Evolutionary conservation across 345 rosid species (phyloP), one percentile per base, ranked within the genome.

Genomic region (Citrus hindsii): DNA sequence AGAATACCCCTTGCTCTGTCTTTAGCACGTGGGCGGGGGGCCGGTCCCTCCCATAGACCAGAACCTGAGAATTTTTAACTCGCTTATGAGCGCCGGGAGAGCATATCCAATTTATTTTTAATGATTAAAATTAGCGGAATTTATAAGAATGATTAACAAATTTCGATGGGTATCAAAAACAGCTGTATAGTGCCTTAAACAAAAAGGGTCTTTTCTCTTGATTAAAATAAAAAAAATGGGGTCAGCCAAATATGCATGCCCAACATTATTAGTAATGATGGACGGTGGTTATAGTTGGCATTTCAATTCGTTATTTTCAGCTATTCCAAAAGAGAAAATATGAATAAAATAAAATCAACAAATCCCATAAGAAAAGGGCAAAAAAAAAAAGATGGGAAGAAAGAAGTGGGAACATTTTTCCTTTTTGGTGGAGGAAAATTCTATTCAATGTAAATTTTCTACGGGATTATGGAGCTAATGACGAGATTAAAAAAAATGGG

Each of bases 181-280:
- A 77, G 61, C 60, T 73, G 81, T 42, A 35, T 4, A 3, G 60
- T 63, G 79, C 21, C 69, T 10, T 56, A 74, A 74, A 74, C 18
- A 53, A 60, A 35, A 25, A 13, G 32, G 0, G 9, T 61, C 5
- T 32, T 32, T 21, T 21, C 2, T 62, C 7, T 64, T 10, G 7
- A 65, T 51, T 9, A 24, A 46, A 55, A 76, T 9, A 22, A 55
- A 76, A 46, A 76, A 37, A 66, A 76, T 76, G 48, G 64, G 55
- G 53, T 67, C 53, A 55, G 65, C 73, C 48, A 21, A 46, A 63
- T 75, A 12, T 33, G n/a, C 51, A 9, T 32, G 40, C 38, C 60
- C 53, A 59, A 19, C 30, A 62, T 69, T 63, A 81, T 81, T 79
- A 76, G 79, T 55, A 61, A 77, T 83, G 63, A 80, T 83, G 73